Base-by-base conservation (phyloP, 768 basidiomycete genomes). In the Termitomyces sp. region DNA sequence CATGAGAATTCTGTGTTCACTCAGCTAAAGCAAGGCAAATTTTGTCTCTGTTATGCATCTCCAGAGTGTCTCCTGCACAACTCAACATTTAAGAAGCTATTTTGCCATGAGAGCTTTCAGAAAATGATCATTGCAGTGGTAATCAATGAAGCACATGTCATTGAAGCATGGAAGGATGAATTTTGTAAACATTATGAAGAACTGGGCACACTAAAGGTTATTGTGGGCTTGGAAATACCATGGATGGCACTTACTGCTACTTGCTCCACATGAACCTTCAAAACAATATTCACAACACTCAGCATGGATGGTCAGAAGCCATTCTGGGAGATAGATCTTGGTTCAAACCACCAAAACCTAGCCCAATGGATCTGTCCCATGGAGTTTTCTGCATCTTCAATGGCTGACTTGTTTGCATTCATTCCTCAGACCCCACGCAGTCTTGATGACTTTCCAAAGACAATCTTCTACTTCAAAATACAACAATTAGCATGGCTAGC, bases 131-230 rank as follows among this genome's bases (percentile, higher is more conserved):
- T 64, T 13, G 46, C 61, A 7, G 44, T 65, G 39, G 66, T 60
- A 6, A 58, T 67, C 18, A 63, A 67, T 53, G 63, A 67, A 39
- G 63, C 66, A 3, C 66, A 67, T 58, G 57, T 64, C 16, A 60
- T 67, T 33, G 45, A 59, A 40, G 20, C 40, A 2, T 66, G 63
- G 63, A 61, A 61, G 42, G 62, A 58, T 15, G 50, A 49, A n/a
- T 67, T 67, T 54, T 24, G 65, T 20, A 65, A 65, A 51, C 63
- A 65, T 33, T 68, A 65, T 49, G 63, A 49, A 4, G 54, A 62
- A 52, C 64, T 67, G 13, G 22, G 49, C 24, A 60, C 52, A 11
- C 53, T 67, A 3, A 52, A 45, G 22, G 48, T 63, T 33, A 63
- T 65, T 46, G 46, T 55, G 12, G 64, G 64, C 7, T 59, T 58